Conservation (phyloP, 2,329 filamentous ascomycete species). For the Pseudocercospora cruenta region DNA sequence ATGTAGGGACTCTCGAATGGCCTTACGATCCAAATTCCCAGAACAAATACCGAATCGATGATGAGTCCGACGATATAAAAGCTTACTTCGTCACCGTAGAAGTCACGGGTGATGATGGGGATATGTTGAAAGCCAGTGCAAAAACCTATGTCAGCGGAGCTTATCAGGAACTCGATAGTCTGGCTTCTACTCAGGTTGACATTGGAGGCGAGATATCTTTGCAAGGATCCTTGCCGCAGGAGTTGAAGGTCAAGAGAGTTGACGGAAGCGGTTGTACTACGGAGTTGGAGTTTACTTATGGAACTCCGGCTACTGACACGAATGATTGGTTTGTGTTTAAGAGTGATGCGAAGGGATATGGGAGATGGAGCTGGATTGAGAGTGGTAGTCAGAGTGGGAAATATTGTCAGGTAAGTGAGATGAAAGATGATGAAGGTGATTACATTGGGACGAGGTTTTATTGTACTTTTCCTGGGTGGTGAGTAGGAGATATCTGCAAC, state of each 20-base stretch:
- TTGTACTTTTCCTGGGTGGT: not conserved
- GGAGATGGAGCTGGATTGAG: not conserved
- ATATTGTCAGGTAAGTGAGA: not conserved
- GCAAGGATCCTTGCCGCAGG: slow-evolving; percentile 5
- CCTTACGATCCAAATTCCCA: slow-evolving; percentile 11
- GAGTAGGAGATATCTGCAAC: too few relatives aligned
- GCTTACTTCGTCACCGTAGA: slow-evolving; percentile 11
- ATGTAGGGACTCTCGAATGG: slow-evolving; percentile 7
- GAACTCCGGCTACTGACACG: not conserved
- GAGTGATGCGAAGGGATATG: not conserved
- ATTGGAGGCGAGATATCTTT: slow-evolving; percentile 6
- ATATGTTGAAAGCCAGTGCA: slow-evolving; percentile 10
- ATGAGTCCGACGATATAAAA: slow-evolving; percentile 9
- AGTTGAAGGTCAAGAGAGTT: not conserved
- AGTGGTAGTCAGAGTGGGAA: not conserved
- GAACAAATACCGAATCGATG: slow-evolving; percentile 14
- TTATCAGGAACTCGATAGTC: not conserved
- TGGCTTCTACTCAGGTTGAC: not conserved
- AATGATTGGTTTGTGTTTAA: slow-evolving; percentile 11
- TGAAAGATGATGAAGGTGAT: not conserved
- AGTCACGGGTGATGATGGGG: slow-evolving; percentile 11
- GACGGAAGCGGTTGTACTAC: slow-evolving; percentile 6
- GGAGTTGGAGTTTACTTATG: slow-evolving; percentile 13
- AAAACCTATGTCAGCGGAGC: not conserved
- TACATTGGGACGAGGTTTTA: not conserved